Evolutionary conservation across 208 protist genomes (phyloP).

Genomic region (Leishmania tropica): DNA sequence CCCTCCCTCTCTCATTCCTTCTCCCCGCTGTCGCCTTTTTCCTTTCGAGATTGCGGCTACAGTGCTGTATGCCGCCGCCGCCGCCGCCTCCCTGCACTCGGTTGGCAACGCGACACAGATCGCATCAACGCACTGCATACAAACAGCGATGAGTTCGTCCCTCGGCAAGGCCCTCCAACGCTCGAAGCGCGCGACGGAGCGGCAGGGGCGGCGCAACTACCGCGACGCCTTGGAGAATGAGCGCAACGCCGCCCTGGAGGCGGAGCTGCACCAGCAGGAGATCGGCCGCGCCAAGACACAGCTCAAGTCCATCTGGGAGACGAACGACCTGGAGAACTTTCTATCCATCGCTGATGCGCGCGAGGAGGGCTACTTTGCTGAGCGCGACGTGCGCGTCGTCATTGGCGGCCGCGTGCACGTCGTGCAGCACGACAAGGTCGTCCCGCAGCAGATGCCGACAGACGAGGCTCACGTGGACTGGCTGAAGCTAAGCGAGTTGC

Average conservation of each 20-base stretch:
- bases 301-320: slow-evolving; percentile 91
- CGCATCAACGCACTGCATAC: background rate
- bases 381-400: slow-evolving; percentile 82
- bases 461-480: slow-evolving; percentile 57
- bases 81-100: background rate
- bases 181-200: slow-evolving; percentile 56
- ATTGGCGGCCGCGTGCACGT: slow-evolving; percentile 82
- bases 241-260: slow-evolving; percentile 37
- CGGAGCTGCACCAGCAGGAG: slow-evolving; percentile 49
- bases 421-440: slow-evolving; percentile 65
- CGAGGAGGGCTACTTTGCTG: slow-evolving; percentile 85
- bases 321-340: slow-evolving; percentile 88
- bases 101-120: background rate
- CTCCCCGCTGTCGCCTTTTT: background rate
- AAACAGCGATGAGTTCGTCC: slow-evolving; percentile 41
- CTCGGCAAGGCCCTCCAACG: slow-evolving; percentile 82
- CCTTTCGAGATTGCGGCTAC: background rate
- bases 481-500: slow-evolving; percentile 69
- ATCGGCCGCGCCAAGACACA: slow-evolving; percentile 16
- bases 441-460: slow-evolving; percentile 37
- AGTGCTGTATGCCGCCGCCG: background rate
- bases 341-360: slow-evolving; percentile 84
- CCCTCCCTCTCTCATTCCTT: background rate
- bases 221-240: slow-evolving; percentile 54
- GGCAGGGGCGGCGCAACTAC: slow-evolving; percentile 44